Conservation (phyloP, 441 rosid genomes). For the Theobroma grandiflorum region DNA sequence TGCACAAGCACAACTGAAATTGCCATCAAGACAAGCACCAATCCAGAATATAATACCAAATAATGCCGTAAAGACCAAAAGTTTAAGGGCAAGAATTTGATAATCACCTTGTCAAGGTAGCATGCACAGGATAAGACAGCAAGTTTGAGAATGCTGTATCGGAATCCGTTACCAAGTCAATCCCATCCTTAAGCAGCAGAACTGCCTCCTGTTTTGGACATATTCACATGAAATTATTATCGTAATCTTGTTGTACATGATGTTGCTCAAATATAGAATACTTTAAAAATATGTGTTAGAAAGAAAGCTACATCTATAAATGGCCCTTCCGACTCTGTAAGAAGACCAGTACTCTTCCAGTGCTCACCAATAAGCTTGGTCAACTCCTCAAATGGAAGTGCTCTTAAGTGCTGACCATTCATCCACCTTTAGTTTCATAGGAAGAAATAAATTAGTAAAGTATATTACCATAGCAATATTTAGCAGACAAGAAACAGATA, state of each 20-base stretch:
- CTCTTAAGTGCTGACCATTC: conserved; percentile 91
- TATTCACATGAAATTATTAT: conserved; percentile 13
- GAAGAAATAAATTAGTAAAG: conserved; percentile 24
- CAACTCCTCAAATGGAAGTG: conserved; percentile 70
- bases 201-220: conserved; percentile 73
- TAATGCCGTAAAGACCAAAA: not conserved
- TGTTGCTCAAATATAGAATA: not conserved
- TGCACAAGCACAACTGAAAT: not conserved
- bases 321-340: conserved; percentile 66
- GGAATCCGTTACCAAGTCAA: conserved; percentile 89
- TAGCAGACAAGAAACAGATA: conserved; percentile 1
- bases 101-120: conserved; percentile 70
- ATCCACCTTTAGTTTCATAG: conserved; percentile 75
- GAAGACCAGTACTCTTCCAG: conserved; percentile 78
- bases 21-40: not conserved
- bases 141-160: conserved; percentile 77
- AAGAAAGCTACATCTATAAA: conserved; percentile 70
- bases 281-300: not conserved
- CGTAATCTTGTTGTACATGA: not conserved
- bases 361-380: conserved; percentile 74
- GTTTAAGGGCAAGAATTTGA: not conserved
- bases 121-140: conserved; percentile 83
- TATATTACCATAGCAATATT: not conserved
- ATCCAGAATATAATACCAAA: not conserved
- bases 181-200: conserved; percentile 91